Base-by-base conservation (phyloP, 140 eudicot species). In the Cichorium intybus region DNA sequence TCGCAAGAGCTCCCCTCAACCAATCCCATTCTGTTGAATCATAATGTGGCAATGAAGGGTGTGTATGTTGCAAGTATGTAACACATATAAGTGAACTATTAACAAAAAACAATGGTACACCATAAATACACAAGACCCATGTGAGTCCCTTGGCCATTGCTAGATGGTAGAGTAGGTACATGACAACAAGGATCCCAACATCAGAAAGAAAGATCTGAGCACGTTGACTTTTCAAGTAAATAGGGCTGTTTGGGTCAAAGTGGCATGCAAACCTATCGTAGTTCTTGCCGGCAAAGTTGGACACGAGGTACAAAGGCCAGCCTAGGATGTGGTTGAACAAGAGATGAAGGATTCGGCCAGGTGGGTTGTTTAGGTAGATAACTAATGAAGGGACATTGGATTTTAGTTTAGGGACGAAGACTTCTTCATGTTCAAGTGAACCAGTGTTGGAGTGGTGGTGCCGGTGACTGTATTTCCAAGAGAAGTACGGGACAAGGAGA, bases 311-410 rank as follows among this genome's bases (percentile, higher is more conserved):
- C 11, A 69, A 41, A n/a, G 65, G 48, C 75, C 47, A 81, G 47
- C 83, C 75, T 7, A 69, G 16, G 50, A 26, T 50, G 45, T 60
- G 56, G 22, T 60, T 69, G 24, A 69, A 46, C 3, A 69, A 21
- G 20, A 58, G 60, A 14, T 66, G 49, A 18, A 58, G 15, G 60
- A 69, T 58, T 58, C 75, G 66, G n/a, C 75, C 75, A 4, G 68
- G 75, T 10, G 75, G 75, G 68, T 77, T 77, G 75, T 81, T 81
- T 8, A 81, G 70, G 39, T 48, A 75, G 10, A 29, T 73, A 66
- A 51, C 73, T 15, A 43, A 74, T 65, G 45, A 81, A 71, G 80
- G 69, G 51, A 41, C 78, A 76, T 47, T 74, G 43, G 74, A 62
- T 73, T 60, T 69, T 5, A 61, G 39, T 33, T 69, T 69, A 0